Conservation (phyloP, 2,329 filamentous ascomycete species). For the Pseudocercospora macadamiae region DNA sequence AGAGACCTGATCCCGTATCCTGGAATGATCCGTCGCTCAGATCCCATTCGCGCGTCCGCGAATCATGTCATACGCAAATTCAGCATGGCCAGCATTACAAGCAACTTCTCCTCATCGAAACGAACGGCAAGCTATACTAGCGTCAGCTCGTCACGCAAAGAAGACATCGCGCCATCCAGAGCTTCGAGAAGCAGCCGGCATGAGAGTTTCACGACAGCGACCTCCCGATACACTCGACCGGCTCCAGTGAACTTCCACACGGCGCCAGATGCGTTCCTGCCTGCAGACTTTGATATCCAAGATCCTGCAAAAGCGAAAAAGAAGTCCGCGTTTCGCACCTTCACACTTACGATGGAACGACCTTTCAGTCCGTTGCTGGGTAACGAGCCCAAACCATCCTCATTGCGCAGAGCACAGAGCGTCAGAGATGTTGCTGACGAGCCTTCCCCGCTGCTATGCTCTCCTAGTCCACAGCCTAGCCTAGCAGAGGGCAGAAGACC, state of each 20-base stretch:
- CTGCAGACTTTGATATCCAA: slow-evolving; percentile 52
- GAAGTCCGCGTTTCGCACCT: slow-evolving; percentile 33
- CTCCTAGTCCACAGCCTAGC: slow-evolving; percentile 8
- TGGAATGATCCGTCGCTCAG: slow-evolving; percentile 71
- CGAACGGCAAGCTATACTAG: slow-evolving; percentile 64
- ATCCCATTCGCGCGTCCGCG: slow-evolving; percentile 76
- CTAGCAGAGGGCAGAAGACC: slow-evolving; percentile 3
- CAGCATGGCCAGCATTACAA: slow-evolving; percentile 78
- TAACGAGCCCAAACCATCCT: slow-evolving; percentile 28
- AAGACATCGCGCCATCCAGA: slow-evolving; percentile 31
- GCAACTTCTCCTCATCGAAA: slow-evolving; percentile 74
- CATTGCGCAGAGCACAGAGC: slow-evolving; percentile 36
- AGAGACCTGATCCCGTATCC: slow-evolving; percentile 79
- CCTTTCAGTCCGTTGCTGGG: slow-evolving; percentile 37
- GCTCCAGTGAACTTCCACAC: slow-evolving; percentile 51
- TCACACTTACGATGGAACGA: slow-evolving; percentile 40
- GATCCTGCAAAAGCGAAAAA: slow-evolving; percentile 30
- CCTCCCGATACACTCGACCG: slow-evolving; percentile 16
- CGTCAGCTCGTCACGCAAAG: slow-evolving; percentile 33
- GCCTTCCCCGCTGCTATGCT: background rate
- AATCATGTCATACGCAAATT: slow-evolving; percentile 87
- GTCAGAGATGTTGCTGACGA: slow-evolving; percentile 28
- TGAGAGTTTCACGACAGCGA: slow-evolving; percentile 18
- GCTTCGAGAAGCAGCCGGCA: slow-evolving; percentile 12
- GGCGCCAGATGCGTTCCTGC: slow-evolving; percentile 51